phyloP scores from a whole-genome alignment of 805 yeast genomes.

The Pichia heedii region DNA sequence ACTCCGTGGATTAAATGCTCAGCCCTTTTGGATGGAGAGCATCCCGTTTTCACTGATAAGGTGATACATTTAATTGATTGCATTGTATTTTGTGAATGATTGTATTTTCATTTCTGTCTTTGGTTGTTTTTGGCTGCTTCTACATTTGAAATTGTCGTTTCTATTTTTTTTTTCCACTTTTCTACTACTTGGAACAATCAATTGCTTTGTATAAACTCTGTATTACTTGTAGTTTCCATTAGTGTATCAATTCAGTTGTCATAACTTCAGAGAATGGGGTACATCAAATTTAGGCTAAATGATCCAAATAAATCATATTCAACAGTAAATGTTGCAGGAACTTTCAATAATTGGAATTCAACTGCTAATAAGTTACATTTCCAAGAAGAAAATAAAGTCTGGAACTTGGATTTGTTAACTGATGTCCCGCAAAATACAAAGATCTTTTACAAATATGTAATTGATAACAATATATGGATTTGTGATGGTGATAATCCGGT shows the following conservation, averaged over 20 bases:
- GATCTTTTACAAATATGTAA: slow-evolving; percentile 23
- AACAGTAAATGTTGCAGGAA: slow-evolving; percentile 15
- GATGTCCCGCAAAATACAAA: slow-evolving; percentile 6
- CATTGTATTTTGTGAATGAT: too few relatives aligned
- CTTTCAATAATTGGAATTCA: slow-evolving; percentile 15
- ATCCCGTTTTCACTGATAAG: not conserved
- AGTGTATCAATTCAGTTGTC: too few relatives aligned
- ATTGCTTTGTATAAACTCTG: too few relatives aligned
- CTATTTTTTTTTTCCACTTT: too few relatives aligned
- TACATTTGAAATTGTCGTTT: too few relatives aligned
- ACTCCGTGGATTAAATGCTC: not conserved
- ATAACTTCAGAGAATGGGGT: not conserved
- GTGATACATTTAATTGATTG: not conserved
- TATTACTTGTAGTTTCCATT: too few relatives aligned
- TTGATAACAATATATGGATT: slow-evolving; percentile 21
- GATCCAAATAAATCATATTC: slow-evolving; percentile 1
- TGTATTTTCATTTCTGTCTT: too few relatives aligned
- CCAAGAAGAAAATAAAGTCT: slow-evolving; percentile 4
- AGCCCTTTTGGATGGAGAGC: not conserved
- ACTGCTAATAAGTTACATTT: slow-evolving; percentile 4
- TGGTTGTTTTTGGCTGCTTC: too few relatives aligned
- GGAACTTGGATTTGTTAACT: slow-evolving; percentile 2
- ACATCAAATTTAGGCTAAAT: slow-evolving; percentile 1
- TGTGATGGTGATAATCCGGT: slow-evolving; percentile 15
- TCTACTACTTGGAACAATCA: too few relatives aligned